Conservation (phyloP, 345 rosid genomes). For the Arabidopsis arenosa region DNA sequence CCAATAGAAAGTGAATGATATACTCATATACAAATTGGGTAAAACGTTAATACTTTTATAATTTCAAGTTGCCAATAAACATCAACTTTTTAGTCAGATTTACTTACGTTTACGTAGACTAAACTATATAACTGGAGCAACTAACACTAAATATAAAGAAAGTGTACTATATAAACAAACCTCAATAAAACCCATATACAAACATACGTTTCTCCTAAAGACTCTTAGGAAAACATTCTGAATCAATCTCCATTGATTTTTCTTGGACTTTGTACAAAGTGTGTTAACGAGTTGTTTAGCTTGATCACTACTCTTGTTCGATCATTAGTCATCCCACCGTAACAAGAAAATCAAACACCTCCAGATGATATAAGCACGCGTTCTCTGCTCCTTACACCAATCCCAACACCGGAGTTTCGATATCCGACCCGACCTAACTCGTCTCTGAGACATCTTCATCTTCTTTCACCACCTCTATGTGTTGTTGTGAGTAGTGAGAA, state of each 20-base stretch:
- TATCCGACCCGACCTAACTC: slow-evolving; percentile 31
- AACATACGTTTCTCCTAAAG: slow-evolving; percentile 5
- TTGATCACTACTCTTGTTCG: slow-evolving; percentile 29
- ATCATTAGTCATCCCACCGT: slow-evolving; percentile 49
- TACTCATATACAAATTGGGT: not conserved
- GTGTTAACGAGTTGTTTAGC: slow-evolving; percentile 18
- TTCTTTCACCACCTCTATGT: slow-evolving; percentile 9
- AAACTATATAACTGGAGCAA: slow-evolving; percentile 7
- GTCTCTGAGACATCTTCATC: slow-evolving; percentile 31
- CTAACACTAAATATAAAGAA: slow-evolving; percentile 6
- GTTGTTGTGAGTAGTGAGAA: slow-evolving; percentile 19
- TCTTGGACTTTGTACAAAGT: slow-evolving; percentile 22
- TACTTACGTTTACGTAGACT: not conserved
- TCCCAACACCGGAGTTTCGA: slow-evolving; percentile 53
- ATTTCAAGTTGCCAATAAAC: not conserved
- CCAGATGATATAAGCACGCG: slow-evolving; percentile 74
- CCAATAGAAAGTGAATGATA: not conserved
- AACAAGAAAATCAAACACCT: slow-evolving; percentile 76
- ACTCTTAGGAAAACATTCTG: not conserved
- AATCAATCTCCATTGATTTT: not conserved
- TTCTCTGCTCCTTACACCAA: slow-evolving; percentile 67
- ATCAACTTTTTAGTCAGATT: slow-evolving; percentile 2
- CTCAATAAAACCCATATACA: not conserved
- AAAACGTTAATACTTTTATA: not conserved
- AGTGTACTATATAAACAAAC: not conserved